Base-by-base conservation (phyloP, 441 rosid species). In the Gossypium davidsonii region DNA sequence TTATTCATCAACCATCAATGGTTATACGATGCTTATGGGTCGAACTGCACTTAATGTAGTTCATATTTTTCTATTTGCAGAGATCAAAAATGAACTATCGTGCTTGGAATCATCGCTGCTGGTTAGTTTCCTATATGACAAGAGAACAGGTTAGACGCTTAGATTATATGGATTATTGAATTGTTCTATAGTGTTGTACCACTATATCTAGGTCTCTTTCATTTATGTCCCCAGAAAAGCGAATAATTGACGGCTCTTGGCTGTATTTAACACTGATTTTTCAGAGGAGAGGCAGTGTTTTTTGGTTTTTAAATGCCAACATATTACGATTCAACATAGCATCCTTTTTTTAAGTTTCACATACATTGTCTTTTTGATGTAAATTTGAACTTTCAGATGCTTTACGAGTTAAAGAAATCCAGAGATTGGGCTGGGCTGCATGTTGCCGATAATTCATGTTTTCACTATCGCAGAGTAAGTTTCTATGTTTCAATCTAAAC, bases 71-170 rank as follows among this genome's bases (percentile, higher is more conserved):
- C 23, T 23, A 23, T 52, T 69, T 83, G 79, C 90, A 95, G 99
- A 87, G 89, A 79, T 92, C 90, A 79, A 92, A 92, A 81, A 95
- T 95, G 97, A 95, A 95, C 70, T 95, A 91, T 46, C 93, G 96
- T 58, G 98, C 97, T 58, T 92, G 99, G 99, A 91, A 91, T 84
- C 98, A 92, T 73, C 96, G 98, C 26, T 86, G 95, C 89, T 95
- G 99, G 95, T 79, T 91, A 79, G 98, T 91, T 78, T 87, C 92
- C 70, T 88, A 83, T 79, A 91, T 91, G 99, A 78, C 81, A 23
- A 74, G 80, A 56, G 91, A 87, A 78, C 96, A 88, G 90, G 98
- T 95, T 51, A 78, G 72, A 55, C 62, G 55, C 62, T 77, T 49
- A 3, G 70, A 68, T 64, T 65, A 23, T 67, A 46, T 14, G 12